phyloP scores from a whole-genome alignment of 345 rosid genomes.

The Rhodamnia rubescens region DNA sequence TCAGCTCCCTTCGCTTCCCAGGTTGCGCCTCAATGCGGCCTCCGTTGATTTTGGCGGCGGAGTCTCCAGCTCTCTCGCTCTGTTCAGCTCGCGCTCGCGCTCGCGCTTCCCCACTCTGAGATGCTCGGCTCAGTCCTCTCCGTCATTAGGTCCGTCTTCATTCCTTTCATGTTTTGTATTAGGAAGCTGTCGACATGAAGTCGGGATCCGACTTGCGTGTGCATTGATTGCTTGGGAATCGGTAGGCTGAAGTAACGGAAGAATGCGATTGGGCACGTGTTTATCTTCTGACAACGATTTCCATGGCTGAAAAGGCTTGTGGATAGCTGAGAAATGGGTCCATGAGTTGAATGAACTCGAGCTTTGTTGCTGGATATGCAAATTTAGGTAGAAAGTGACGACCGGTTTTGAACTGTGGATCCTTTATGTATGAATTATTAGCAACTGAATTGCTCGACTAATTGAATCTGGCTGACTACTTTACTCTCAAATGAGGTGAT shows the following conservation, averaged over 20 bases:
- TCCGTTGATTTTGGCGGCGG: constrained; percentile 5
- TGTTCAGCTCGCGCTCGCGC: background rate
- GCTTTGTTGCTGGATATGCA: background rate
- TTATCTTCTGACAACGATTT: background rate
- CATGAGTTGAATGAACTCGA: background rate
- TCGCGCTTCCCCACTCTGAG: background rate
- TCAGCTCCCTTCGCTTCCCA: constrained; percentile 7
- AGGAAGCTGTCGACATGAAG: background rate
- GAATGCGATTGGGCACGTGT: background rate
- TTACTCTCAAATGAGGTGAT: background rate
- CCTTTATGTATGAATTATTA: background rate
- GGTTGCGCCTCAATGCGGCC: background rate
- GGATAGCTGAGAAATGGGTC: background rate
- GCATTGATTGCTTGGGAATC: background rate
- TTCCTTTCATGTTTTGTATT: background rate
- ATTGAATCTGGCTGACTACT: background rate
- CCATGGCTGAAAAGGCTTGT: background rate
- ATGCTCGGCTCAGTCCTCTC: constrained; percentile 24
- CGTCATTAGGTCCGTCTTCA: constrained; percentile 28
- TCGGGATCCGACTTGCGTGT: background rate
- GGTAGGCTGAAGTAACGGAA: background rate
- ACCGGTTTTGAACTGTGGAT: background rate
- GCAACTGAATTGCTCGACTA: background rate
- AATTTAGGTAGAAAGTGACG: background rate
- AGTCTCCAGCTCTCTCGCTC: constrained; percentile 12